A percentile compares a stretch with the other conserved stretches of the same genome.
Conservation (phyloP, 2,329 filamentous ascomycete species). For the Aphanocladium album region DNA sequence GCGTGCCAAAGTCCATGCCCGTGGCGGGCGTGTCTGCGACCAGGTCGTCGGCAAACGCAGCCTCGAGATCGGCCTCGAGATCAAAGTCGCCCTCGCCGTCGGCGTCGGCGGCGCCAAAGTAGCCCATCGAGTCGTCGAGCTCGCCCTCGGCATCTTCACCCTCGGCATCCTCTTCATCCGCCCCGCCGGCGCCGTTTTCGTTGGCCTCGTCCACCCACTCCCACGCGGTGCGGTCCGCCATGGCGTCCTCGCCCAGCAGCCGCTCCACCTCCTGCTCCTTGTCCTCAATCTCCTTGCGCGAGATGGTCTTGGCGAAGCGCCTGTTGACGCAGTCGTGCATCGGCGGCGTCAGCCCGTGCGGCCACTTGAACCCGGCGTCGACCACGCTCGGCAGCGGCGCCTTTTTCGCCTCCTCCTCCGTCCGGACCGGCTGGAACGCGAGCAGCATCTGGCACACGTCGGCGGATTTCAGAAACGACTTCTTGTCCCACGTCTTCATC, state of each 20-base stretch:
- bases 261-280: slow-evolving; percentile 76
- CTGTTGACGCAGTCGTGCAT: slow-evolving; percentile 81
- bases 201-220: slow-evolving; percentile 59
- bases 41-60: slow-evolving; percentile 43
- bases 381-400: slow-evolving; percentile 67
- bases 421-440: slow-evolving; percentile 63
- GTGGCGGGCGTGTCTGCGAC: slow-evolving; percentile 38
- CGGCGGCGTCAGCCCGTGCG: slow-evolving; percentile 81
- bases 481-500: slow-evolving; percentile 91
- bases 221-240: slow-evolving; percentile 54
- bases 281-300: slow-evolving; percentile 76
- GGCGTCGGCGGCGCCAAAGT: slow-evolving; percentile 29
- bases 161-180: slow-evolving; percentile 47
- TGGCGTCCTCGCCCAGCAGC: slow-evolving; percentile 64
- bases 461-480: slow-evolving; percentile 80
- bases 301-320: slow-evolving; percentile 77
- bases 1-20: slow-evolving; percentile 40
- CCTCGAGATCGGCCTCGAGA: slow-evolving; percentile 51
- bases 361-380: slow-evolving; percentile 65
- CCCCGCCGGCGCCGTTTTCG: slow-evolving; percentile 49
- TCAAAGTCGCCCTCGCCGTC: slow-evolving; percentile 41
- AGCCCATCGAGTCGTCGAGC: slow-evolving; percentile 38
- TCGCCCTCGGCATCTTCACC: slow-evolving; percentile 48
- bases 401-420: slow-evolving; percentile 60
- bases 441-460: slow-evolving; percentile 88